Conservation (phyloP, 352 stramenopile genomes). For the Phytophthora fragariaefolia region DNA sequence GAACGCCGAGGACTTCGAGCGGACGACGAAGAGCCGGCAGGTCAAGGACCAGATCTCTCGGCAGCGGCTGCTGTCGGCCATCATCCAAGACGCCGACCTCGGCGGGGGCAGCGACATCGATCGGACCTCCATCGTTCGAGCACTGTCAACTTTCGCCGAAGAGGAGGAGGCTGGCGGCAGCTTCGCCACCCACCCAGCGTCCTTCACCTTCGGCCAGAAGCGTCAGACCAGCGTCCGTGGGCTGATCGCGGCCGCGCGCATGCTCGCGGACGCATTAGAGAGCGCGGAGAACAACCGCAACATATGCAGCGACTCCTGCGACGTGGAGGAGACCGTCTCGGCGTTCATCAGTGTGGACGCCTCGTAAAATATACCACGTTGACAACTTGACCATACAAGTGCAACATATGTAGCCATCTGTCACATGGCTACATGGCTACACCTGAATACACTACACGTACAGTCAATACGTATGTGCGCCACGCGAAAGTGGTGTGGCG, state of each 20-base stretch:
- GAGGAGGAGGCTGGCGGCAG: slow-evolving; percentile 11
- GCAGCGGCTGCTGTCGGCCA: slow-evolving; percentile 58
- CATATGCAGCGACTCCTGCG: slow-evolving; percentile 6
- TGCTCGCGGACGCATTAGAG: slow-evolving; percentile 58
- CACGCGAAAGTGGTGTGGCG: background rate
- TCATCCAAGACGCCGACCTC: slow-evolving; percentile 62
- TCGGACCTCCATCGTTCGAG: slow-evolving; percentile 35
- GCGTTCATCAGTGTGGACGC: slow-evolving; percentile 9
- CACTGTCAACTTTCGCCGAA: slow-evolving; percentile 44
- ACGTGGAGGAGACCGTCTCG: slow-evolving; percentile 21
- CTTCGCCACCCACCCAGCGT: background rate
- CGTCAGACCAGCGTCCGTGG: slow-evolving; percentile 38
- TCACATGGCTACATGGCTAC: slow-evolving; percentile 17
- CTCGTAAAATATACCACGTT: background rate
- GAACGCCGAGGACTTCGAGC: slow-evolving; percentile 57
- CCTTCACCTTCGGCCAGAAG: slow-evolving; percentile 25
- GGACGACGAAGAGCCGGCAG: slow-evolving; percentile 50
- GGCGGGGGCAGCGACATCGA: slow-evolving; percentile 29
- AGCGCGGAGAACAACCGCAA: slow-evolving; percentile 26
- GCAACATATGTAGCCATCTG: slow-evolving; percentile 19
- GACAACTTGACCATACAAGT: background rate
- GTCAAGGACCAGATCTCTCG: slow-evolving; percentile 57
- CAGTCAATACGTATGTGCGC: background rate
- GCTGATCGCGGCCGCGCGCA: slow-evolving; percentile 53
- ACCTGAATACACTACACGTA: too few relatives aligned